These are phyloP conservation scores for Hypoxylon cercidicola DNA, from an alignment of 495 filamentous ascomycete species.

Conservation along the genomic window DNA sequence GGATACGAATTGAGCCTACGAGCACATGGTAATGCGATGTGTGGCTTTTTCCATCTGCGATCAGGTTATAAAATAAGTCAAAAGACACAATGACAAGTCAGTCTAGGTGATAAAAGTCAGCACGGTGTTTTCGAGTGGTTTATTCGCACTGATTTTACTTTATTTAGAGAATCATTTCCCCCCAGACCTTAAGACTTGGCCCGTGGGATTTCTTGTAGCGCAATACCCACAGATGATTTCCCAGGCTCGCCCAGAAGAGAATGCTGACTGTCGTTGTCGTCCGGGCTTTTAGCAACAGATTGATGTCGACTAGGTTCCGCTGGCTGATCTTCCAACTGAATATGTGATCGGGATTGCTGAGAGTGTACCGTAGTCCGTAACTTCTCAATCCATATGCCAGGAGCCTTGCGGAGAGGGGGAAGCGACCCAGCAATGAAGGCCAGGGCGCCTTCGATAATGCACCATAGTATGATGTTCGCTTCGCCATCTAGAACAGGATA, in stretches of 20 bases:
- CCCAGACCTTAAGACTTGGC: neutral
- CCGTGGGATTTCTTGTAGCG: neutral
- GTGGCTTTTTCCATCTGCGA: too few species aligned
- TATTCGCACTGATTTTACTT: too few species aligned
- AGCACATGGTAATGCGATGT: too few species aligned
- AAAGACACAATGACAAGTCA: too few species aligned
- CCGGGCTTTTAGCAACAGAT: neutral
- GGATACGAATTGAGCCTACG: too few species aligned
- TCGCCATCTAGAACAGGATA: neutral
- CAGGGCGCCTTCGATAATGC: conserved; percentile 3
- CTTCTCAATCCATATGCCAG: conserved; percentile 1
- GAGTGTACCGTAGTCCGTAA: neutral
- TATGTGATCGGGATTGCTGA: neutral
- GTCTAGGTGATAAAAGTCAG: too few species aligned
- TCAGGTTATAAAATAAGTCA: too few species aligned
- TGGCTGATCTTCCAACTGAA: neutral
- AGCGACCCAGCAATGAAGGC: conserved; percentile 12
- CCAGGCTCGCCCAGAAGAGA: conserved; percentile 1
- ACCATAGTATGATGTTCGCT: conserved; percentile 12
- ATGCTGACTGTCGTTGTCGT: neutral
- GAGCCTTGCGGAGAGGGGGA: conserved; percentile 7
- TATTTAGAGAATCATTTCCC: too few species aligned
- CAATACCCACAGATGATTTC: neutral
- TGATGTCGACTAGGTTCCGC: neutral
- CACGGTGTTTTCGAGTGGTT: too few species aligned